Percentiles rank a stretch among this genome's conserved stretches.
phyloP scores from a whole-genome alignment of 75 land plant species.

The Cupressus sempervirens region DNA sequence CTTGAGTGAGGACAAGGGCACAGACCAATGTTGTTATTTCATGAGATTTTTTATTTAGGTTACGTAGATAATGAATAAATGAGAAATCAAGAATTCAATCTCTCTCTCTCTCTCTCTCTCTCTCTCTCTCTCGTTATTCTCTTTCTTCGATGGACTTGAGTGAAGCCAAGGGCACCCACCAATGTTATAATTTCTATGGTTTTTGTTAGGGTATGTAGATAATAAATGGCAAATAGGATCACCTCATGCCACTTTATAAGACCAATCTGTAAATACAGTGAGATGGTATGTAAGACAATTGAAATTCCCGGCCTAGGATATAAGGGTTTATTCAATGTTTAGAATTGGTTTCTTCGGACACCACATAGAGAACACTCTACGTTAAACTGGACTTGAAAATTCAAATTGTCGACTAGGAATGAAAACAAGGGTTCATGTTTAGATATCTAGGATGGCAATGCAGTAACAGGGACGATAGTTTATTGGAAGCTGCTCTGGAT shows the following conservation, averaged over 20 bases:
- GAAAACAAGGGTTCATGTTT: not conserved
- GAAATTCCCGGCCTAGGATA: not conserved
- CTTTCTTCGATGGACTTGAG: not conserved
- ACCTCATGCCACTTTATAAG: not conserved
- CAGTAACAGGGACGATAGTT: not conserved
- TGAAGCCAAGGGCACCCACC: not conserved
- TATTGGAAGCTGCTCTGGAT: not conserved
- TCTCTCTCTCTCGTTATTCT: not conserved
- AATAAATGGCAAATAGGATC: not conserved
- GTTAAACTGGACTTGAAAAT: not conserved
- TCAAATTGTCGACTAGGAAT: not conserved
- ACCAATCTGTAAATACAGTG: not conserved
- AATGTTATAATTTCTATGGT: not conserved
- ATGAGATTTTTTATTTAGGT: not conserved
- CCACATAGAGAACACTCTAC: not conserved
- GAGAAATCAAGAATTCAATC: not conserved
- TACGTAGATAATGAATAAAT: not conserved
- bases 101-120: not conserved
- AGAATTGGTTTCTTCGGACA: not conserved
- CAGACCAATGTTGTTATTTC: not conserved
- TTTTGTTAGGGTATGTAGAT: not conserved
- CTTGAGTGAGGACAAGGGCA: not conserved
- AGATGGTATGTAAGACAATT: not conserved
- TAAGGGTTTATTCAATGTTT: not conserved
- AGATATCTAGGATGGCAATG: not conserved